Base-by-base conservation (phyloP, 768 basidiomycete species). In the Rickenella mellea region DNA sequence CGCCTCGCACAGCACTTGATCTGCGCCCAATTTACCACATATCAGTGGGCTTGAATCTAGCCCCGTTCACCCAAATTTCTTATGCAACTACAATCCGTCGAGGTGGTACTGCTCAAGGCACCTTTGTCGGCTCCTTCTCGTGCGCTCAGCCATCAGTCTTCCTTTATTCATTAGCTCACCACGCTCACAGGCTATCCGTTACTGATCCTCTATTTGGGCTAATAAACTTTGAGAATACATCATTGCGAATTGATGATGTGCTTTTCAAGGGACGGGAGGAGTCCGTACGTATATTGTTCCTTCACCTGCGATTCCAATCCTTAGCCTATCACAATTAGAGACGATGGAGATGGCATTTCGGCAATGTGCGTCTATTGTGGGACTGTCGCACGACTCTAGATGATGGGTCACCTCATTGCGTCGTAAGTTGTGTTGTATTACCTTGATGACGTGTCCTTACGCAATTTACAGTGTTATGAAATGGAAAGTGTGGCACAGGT, bases 401-500 rank as follows among this genome's bases (percentile, higher is more conserved):
- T 25, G 69, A 73, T 41, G 70, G 71, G 14, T 69, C 66, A 0
- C 66, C 67, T 0, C 61, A 69, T 63, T 71, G 69, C 51, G 64
- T 73, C 40, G 68, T 69, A 38, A 36, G 68, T 61, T 4, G 28
- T 20, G 35, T 33, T 20, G 26, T 33, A 21, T n/a, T 25, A n/a
- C 27, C 37, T 43, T 25, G 40, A 42, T 25, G 42, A 41, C 27
- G 42, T 41, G 28, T 10, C 15, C 27, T 17, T 39, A 11, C 39
- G 36, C 30, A 43, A 28, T 24, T 21, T 39, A 40, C 17, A 5
- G 9, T 1, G 15, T 21, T 21, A 15, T 37, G 22, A 30, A 43
- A 15, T 6, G 39, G 17, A n/a, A 19, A n/a, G 31, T 36, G 4
- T 42, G 33, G 6, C 52, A 17, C 67, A 71, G 35, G 55, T 71